Evolutionary conservation across 768 basidiomycete species (phyloP).

Genomic region (Boletus coccyginus): DNA sequence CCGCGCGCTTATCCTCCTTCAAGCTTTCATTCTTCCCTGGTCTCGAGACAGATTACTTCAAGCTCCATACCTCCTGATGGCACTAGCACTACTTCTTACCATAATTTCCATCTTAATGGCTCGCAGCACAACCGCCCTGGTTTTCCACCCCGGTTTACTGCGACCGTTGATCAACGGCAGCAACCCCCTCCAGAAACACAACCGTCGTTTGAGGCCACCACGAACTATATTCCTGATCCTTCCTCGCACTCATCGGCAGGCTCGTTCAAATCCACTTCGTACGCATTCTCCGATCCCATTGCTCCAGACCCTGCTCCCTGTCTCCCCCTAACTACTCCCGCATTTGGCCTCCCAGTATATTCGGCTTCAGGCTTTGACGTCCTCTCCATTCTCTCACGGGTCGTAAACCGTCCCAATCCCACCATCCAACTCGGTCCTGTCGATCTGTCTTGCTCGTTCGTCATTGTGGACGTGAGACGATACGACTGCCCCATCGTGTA

Average conservation of each 20-base stretch:
- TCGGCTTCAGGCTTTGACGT: conserved; percentile 91
- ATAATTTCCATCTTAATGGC: neutral
- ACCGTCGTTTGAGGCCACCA: conserved; percentile 1
- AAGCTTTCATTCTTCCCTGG: conserved; percentile 24
- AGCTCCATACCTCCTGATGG: neutral
- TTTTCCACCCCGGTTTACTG: neutral
- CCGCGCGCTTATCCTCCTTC: conserved; percentile 11
- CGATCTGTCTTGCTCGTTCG: conserved; percentile 89
- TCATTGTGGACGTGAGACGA: conserved; percentile 80
- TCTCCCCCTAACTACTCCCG: conserved; percentile 22
- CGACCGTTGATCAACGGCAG: conserved; percentile 1
- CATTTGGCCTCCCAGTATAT: conserved; percentile 62
- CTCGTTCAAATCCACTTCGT: conserved; percentile 7
- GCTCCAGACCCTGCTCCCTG: neutral
- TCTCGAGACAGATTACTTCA: conserved; percentile 13
- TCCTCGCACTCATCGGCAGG: neutral
- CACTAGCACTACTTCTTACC: neutral
- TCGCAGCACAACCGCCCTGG: neutral
- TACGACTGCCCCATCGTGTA: conserved; percentile 89
- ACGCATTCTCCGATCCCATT: neutral
- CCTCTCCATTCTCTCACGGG: conserved; percentile 74
- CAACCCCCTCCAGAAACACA: conserved; percentile 5
- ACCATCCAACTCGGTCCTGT: conserved; percentile 83
- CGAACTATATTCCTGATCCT: conserved; percentile 6
- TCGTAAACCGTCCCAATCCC: conserved; percentile 72